A percentile compares a stretch with the other conserved stretches of the same genome.
Conservation (phyloP, 345 rosid genomes). For the Diplotaxis tenuifolia region DNA sequence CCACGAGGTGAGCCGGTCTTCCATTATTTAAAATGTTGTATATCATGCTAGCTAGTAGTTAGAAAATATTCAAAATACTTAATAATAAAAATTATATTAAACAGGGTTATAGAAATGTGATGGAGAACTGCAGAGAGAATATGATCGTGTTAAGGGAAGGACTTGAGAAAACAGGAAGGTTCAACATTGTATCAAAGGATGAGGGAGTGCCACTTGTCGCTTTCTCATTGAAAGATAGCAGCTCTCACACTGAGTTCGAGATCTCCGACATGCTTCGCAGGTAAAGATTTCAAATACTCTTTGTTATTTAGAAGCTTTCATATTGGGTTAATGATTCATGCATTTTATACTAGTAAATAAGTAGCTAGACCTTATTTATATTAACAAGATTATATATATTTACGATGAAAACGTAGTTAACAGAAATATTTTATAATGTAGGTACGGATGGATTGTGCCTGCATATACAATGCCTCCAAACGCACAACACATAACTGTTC, state of each 20-base stretch:
- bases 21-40: not conserved
- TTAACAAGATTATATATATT: not conserved
- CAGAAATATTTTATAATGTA: not conserved
- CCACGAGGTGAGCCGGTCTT: constrained; percentile 28
- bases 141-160: constrained; percentile 61
- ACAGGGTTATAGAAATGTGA: constrained; percentile 44
- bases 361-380: not conserved
- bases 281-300: not conserved
- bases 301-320: not conserved
- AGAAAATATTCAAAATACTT: not conserved
- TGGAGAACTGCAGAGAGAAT: constrained; percentile 73
- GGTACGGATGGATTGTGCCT: constrained; percentile 84
- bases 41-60: not conserved
- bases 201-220: constrained; percentile 79
- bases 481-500: constrained; percentile 76
- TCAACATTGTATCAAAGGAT: constrained; percentile 69
- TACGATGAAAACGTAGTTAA: not conserved
- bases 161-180: constrained; percentile 54
- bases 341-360: not conserved
- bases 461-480: constrained; percentile 90
- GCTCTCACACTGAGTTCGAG: constrained; percentile 58
- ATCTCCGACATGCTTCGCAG: constrained; percentile 44
- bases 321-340: not conserved
- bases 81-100: not conserved
- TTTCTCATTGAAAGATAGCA: constrained; percentile 66